Conservation (phyloP, 2,329 filamentous ascomycete genomes). For the Colletotrichum sp. region DNA sequence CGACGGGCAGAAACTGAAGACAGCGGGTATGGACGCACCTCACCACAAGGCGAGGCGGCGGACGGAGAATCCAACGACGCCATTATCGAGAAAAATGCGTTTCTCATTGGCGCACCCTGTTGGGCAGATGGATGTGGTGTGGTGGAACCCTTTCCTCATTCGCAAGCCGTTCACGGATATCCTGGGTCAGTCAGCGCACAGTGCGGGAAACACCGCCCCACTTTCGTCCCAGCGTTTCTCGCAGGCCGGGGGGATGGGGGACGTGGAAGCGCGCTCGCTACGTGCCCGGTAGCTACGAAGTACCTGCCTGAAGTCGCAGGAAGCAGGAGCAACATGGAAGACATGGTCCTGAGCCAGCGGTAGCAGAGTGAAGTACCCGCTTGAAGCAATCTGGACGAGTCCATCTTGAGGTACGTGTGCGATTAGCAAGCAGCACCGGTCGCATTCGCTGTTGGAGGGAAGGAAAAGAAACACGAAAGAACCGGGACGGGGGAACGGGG, state of each 20-base stretch:
- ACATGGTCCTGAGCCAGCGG: background rate
- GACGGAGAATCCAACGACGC: background rate
- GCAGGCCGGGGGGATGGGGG: background rate
- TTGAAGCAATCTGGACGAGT: background rate
- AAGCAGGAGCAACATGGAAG: background rate
- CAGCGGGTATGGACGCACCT: background rate
- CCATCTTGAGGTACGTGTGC: background rate
- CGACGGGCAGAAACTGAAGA: background rate
- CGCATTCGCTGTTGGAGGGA: background rate
- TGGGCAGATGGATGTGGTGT: background rate
- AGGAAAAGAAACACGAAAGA: background rate
- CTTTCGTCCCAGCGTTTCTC: background rate
- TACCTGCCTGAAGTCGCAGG: background rate
- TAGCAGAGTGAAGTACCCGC: background rate
- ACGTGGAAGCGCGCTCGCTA: background rate
- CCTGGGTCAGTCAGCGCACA: background rate
- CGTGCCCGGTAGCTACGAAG: background rate
- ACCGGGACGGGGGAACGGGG: background rate
- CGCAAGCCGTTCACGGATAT: background rate
- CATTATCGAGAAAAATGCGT: background rate
- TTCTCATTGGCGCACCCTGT: background rate
- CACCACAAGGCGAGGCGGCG: no score
- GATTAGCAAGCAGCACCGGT: background rate
- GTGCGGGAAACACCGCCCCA: background rate
- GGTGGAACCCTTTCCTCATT: slow-evolving; percentile 8